These are phyloP conservation scores for Phaffia tasmanica DNA, from an alignment of 768 basidiomycete species.

Conservation along the genomic window DNA sequence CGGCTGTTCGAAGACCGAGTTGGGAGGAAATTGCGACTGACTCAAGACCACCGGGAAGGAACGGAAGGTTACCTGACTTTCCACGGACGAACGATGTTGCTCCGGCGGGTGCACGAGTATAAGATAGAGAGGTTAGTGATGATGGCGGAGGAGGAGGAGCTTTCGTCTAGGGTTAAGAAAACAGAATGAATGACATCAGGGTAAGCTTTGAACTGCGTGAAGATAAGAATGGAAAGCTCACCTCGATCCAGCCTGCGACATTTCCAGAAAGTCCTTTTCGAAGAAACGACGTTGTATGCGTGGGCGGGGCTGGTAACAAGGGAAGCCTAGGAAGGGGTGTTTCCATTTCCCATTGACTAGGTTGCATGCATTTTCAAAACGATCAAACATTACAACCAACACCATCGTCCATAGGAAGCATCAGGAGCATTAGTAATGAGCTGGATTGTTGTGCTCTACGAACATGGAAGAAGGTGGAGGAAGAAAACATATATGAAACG, in stretches of 20 bases:
- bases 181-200: neutral
- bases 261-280: conserved; percentile 19
- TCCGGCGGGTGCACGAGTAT: conserved; percentile 72
- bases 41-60: conserved; percentile 86
- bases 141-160: conserved; percentile 41
- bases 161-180: conserved; percentile 29
- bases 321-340: neutral
- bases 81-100: conserved; percentile 77
- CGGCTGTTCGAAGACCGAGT: neutral
- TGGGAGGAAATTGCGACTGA: conserved; percentile 39
- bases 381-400: neutral
- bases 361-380: no score
- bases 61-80: conserved; percentile 84
- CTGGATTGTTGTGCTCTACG: neutral
- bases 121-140: conserved; percentile 71
- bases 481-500: neutral
- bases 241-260: conserved; percentile 23
- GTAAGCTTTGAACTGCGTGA: neutral
- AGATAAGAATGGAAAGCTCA: neutral
- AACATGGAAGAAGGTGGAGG: neutral
- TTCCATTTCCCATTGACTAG: conserved; percentile 1
- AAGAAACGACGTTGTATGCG: conserved; percentile 10
- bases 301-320: conserved; percentile 1
- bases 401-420: neutral
- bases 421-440: neutral